Percentiles rank a stretch among this genome's conserved stretches.
Conservation (phyloP, 192 early-diverging fungal genomes). For the Podochytrium sp. region DNA sequence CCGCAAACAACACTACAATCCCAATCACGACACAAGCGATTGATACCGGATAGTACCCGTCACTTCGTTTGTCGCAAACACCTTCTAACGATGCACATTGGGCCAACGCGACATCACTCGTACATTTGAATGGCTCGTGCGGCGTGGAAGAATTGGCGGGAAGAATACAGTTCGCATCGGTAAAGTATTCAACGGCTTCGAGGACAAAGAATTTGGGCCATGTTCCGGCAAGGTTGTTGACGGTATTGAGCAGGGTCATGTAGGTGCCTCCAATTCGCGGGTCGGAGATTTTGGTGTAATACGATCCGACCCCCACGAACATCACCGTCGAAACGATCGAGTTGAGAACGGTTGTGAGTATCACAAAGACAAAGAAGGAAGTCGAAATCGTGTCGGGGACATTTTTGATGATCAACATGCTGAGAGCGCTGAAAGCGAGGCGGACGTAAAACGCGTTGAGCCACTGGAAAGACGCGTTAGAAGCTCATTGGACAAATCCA, state of each 20-base stretch:
- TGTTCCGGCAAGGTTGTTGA: constrained; percentile 96
- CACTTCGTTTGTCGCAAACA: constrained; percentile 66
- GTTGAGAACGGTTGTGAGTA: constrained; percentile 76
- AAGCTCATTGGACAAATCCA: constrained; percentile 11
- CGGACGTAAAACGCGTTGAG: constrained; percentile 87
- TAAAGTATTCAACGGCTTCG: constrained; percentile 88
- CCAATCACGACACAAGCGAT: constrained; percentile 74
- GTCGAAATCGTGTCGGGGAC: constrained; percentile 78
- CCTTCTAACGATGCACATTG: constrained; percentile 70
- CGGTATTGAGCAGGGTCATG: constrained; percentile 81
- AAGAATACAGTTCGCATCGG: constrained; percentile 73
- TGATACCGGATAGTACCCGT: constrained; percentile 89
- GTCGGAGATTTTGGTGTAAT: constrained; percentile 94
- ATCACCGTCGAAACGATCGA: constrained; percentile 92
- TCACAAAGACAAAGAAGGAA: constrained; percentile 78
- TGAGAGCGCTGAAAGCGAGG: constrained; percentile 72
- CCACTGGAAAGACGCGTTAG: constrained; percentile 62
- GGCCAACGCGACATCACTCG: constrained; percentile 62
- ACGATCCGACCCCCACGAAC: constrained; percentile 95
- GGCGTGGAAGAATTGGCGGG: constrained; percentile 41
- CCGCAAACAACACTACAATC: constrained; percentile 35
- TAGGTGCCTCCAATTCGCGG: constrained; percentile 82
- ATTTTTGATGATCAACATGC: constrained; percentile 81
- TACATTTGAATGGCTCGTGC: constrained; percentile 66
- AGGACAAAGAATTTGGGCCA: constrained; percentile 96